Conservation (phyloP, 805 yeast genomes). For the Clavispora asparagi region DNA sequence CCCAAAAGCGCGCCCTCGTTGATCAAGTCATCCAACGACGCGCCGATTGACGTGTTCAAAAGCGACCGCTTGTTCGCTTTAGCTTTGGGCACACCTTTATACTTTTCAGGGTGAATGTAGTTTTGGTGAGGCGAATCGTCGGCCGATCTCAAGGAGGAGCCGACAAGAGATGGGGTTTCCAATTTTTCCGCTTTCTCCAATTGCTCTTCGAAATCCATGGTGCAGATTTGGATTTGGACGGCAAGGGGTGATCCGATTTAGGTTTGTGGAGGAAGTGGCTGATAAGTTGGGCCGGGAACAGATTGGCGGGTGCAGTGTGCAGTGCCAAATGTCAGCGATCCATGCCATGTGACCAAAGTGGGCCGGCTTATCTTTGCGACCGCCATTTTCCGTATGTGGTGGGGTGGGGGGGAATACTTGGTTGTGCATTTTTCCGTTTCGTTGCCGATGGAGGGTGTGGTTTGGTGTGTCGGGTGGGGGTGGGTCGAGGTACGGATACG, state of each 20-base stretch:
- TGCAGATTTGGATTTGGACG: neutral
- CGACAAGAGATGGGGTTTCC: constrained; percentile 48
- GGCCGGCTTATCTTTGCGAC: neutral
- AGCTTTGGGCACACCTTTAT: constrained; percentile 19
- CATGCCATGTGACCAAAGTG: neutral
- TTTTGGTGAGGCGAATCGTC: constrained; percentile 42
- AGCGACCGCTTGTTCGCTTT: constrained; percentile 12
- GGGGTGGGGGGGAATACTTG: no score
- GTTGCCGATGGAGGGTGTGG: no score
- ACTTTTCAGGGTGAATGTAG: constrained; percentile 42
- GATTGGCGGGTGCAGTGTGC: constrained; percentile 1
- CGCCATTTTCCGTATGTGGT: no score
- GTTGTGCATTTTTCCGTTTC: no score
- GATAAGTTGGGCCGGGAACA: neutral
- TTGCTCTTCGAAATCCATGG: constrained; percentile 27
- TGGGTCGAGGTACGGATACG: no score
- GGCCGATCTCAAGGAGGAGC: constrained; percentile 45
- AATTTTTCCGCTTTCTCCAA: constrained; percentile 47
- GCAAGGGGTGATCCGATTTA: neutral
- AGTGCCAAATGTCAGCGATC: constrained; percentile 2
- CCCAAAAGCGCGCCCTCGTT: constrained; percentile 43
- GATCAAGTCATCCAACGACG: constrained; percentile 48
- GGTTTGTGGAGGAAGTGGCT: constrained; percentile 2
- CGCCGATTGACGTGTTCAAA: constrained; percentile 37
- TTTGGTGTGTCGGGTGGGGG: no score